Evolutionary conservation across 1,284 basidiomycete genomes (phyloP).

Genomic region (Exobasidium rhododendri): DNA sequence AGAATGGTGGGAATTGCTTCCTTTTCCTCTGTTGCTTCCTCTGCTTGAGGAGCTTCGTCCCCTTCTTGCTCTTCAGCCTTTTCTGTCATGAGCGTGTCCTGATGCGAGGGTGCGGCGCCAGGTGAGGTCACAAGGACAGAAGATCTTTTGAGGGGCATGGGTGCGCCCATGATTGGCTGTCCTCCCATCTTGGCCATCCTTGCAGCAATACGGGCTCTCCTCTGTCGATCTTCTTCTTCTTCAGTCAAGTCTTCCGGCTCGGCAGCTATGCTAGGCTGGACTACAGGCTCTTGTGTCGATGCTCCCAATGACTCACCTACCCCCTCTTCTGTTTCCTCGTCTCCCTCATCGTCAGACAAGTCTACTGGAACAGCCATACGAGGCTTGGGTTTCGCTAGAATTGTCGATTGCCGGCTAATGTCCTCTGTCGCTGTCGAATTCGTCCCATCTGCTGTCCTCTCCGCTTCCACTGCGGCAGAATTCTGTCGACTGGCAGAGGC

Average conservation of each 20-base stretch:
- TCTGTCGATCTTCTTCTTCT: constrained; percentile 40
- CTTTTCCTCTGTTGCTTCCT: constrained; percentile 2
- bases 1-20: not conserved
- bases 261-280: constrained; percentile 6
- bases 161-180: constrained; percentile 51
- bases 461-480: not conserved
- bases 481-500: not conserved
- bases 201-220: constrained; percentile 41
- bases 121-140: too few species aligned
- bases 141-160: constrained; percentile 58
- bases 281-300: not conserved
- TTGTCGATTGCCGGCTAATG: not conserved
- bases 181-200: constrained; percentile 52
- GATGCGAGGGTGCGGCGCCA: not conserved
- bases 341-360: constrained; percentile 39
- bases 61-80: constrained; percentile 11
- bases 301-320: not conserved
- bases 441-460: constrained; percentile 1
- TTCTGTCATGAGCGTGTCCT: not conserved
- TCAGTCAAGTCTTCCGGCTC: constrained; percentile 30
- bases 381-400: constrained; percentile 35
- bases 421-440: constrained; percentile 8
- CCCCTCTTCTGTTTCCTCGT: constrained; percentile 11
- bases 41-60: constrained; percentile 9
- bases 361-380: constrained; percentile 32